Percentiles rank a stretch among this genome's conserved stretches.
Conservation (phyloP, 768 basidiomycete species). For the Chlorophyllum brunneum region DNA sequence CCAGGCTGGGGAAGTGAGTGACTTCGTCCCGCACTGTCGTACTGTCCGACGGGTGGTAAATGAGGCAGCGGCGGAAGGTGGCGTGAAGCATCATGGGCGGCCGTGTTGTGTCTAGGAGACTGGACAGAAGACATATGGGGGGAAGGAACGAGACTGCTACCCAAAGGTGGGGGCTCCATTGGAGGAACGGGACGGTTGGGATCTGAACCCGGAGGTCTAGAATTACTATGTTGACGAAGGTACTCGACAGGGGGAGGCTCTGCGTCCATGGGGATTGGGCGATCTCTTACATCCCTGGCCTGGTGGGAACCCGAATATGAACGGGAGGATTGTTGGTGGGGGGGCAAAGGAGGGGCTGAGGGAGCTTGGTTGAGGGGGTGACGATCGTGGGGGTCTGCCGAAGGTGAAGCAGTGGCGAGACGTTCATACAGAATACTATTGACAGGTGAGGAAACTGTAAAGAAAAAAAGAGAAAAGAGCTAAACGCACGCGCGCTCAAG, state of each 20-base stretch:
- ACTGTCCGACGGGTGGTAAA: conserved; percentile 36
- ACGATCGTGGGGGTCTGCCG: conserved; percentile 44
- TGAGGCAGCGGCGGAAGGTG: conserved; percentile 48
- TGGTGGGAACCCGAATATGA: conserved; percentile 30
- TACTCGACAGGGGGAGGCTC: conserved; percentile 41
- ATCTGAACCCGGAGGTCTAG: conserved; percentile 45
- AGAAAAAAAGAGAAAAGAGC: conserved; percentile 18
- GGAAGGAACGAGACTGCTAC: too few species aligned
- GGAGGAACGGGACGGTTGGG: conserved; percentile 39
- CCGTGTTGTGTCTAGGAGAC: conserved; percentile 40
- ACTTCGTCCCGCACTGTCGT: conserved; percentile 25
- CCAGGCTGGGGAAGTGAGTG: conserved; percentile 24
- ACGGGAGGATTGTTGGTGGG: conserved; percentile 31
- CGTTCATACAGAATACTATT: conserved; percentile 73
- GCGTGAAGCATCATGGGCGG: conserved; percentile 38
- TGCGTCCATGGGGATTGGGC: conserved; percentile 19
- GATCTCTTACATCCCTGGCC: conserved; percentile 35
- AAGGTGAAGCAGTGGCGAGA: conserved; percentile 56
- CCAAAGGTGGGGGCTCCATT: conserved; percentile 43
- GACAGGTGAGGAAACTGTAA: conserved; percentile 15
- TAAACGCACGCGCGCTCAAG: conserved; percentile 80
- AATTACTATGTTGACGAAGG: conserved; percentile 41
- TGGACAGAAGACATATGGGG: conserved; percentile 38
- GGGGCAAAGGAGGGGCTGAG: conserved; percentile 29
- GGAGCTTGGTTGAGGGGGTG: conserved; percentile 29